phyloP scores from a whole-genome alignment of 1,139 yeast genomes.

The Pichia sp. region DNA sequence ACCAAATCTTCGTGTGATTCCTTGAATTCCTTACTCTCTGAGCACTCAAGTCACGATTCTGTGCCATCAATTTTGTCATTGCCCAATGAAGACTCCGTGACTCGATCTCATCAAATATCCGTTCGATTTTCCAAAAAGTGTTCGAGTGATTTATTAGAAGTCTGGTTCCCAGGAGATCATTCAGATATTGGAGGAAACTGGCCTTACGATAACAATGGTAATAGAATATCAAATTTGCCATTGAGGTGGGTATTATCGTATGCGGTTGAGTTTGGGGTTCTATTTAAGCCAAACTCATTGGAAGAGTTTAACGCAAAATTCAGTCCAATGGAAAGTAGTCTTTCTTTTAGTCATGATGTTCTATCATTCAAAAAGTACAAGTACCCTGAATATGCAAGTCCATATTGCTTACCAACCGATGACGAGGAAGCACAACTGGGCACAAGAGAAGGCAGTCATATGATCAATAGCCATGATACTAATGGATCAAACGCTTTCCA shows the following conservation, averaged over 20 bases:
- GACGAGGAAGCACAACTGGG: background rate
- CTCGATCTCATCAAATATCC: conserved; percentile 13
- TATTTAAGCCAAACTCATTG: conserved; percentile 40
- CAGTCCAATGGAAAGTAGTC: conserved; percentile 38
- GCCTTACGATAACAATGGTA: conserved; percentile 41
- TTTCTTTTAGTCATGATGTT: conserved; percentile 48
- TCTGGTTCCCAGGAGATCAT: conserved; percentile 67
- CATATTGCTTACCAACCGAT: conserved; percentile 5
- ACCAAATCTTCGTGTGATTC: conserved; percentile 2
- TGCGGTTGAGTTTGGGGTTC: conserved; percentile 47
- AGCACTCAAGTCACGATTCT: background rate
- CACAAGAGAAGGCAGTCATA: background rate
- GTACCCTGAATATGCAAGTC: conserved; percentile 11
- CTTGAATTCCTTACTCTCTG: background rate
- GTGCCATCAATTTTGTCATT: background rate
- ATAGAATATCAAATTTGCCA: conserved; percentile 42
- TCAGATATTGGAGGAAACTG: conserved; percentile 67
- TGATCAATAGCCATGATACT: background rate
- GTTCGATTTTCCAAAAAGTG: conserved; percentile 9
- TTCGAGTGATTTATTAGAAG: conserved; percentile 43
- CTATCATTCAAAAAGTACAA: conserved; percentile 30
- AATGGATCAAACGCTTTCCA: background rate
- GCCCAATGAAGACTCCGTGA: conserved; percentile 11
- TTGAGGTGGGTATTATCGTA: conserved; percentile 58
- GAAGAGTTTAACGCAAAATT: conserved; percentile 38